phyloP scores from a whole-genome alignment of 2,329 filamentous ascomycete species.

The Stemphylium beticola region DNA sequence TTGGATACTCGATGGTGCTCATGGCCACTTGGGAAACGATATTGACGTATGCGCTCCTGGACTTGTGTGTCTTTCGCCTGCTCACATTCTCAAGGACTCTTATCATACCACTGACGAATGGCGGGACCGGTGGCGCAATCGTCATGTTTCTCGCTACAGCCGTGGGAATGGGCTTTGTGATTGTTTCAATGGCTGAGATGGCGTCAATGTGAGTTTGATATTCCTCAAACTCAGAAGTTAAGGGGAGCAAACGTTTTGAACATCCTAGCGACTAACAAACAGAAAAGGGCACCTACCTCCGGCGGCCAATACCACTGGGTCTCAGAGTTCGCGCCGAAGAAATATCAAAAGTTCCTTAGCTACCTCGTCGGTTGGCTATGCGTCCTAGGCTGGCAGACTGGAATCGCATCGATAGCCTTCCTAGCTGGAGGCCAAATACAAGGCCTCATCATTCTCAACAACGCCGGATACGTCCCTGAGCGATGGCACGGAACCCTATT shows the following conservation, averaged over 20 bases:
- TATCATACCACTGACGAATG: constrained; percentile 30
- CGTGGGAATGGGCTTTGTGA: constrained; percentile 29
- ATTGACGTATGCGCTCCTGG: constrained; percentile 15
- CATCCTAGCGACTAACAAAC: constrained; percentile 1
- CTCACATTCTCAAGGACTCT: constrained; percentile 21
- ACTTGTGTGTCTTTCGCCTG: too few relatives aligned
- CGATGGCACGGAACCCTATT: constrained; percentile 60
- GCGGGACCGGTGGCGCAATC: constrained; percentile 35
- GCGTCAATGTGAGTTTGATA: constrained; percentile 22
- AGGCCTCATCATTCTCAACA: constrained; percentile 48
- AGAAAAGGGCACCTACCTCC: constrained; percentile 31
- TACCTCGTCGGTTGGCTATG: constrained; percentile 50
- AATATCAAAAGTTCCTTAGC: constrained; percentile 32
- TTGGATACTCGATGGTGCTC: constrained; percentile 35
- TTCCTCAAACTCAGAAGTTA: not conserved
- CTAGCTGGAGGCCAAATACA: constrained; percentile 39
- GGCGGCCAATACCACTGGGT: constrained; percentile 43
- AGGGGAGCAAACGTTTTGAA: too few relatives aligned
- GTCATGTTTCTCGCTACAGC: constrained; percentile 33
- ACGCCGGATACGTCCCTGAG: constrained; percentile 46
- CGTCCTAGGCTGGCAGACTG: constrained; percentile 51
- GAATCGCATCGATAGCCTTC: constrained; percentile 40
- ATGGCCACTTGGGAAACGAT: constrained; percentile 38
- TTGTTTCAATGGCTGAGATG: constrained; percentile 37
- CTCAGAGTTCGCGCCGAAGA: constrained; percentile 32